phyloP scores from a whole-genome alignment of 176 grass and related monocot species.

The Zoysia pacifica region DNA sequence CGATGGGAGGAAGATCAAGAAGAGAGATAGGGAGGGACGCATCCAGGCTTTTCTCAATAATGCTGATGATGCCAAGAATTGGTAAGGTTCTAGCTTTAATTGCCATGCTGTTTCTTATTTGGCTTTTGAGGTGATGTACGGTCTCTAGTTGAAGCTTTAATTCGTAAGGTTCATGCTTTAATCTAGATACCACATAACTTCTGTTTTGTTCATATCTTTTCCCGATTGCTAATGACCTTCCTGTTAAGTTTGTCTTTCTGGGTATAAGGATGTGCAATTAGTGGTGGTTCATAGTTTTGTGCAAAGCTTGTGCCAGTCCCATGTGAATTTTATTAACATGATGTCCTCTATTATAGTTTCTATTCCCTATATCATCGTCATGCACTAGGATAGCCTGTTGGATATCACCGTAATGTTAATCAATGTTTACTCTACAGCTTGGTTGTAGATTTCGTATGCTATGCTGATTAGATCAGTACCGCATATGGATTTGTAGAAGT shows the following conservation, averaged over 20 bases:
- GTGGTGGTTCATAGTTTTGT: background rate
- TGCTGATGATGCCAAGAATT: slow-evolving; percentile 69
- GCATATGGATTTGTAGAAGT: background rate
- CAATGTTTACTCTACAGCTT: background rate
- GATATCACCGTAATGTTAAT: background rate
- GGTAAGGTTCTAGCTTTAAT: slow-evolving; percentile 44
- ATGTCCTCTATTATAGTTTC: background rate
- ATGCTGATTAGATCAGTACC: background rate
- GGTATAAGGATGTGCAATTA: background rate
- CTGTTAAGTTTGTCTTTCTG: background rate
- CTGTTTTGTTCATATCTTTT: background rate
- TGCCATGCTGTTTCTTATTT: background rate
- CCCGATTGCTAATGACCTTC: background rate
- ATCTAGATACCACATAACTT: background rate
- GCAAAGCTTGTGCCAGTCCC: background rate
- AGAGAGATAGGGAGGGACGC: slow-evolving; percentile 72
- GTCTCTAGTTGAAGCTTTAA: background rate
- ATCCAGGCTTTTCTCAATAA: slow-evolving; percentile 67
- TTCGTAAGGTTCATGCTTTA: too few relatives aligned
- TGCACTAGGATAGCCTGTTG: background rate
- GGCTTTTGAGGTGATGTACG: background rate
- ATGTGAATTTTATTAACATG: slow-evolving; percentile 3
- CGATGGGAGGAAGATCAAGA: slow-evolving; percentile 75
- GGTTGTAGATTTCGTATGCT: background rate
- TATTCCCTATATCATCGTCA: slow-evolving; percentile 2